A percentile compares a stretch with the other conserved stretches of the same genome.
Conservation (phyloP, 2,329 filamentous ascomycete species). For the Aspergillus persii region DNA sequence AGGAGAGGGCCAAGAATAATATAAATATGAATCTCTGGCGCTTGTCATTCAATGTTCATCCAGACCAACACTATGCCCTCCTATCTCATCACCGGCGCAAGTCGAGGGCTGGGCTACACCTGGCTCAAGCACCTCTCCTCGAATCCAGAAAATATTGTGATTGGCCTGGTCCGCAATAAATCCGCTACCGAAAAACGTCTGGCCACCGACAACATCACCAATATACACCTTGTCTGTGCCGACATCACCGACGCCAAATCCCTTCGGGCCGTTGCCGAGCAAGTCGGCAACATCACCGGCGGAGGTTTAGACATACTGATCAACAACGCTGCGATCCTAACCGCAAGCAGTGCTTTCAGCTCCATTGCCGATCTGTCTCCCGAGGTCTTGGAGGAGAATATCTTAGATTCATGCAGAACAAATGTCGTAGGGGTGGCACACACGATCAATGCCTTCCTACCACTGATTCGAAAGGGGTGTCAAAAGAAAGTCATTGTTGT, state of each 20-base stretch:
- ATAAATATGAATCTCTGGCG: neutral
- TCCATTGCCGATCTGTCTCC: neutral
- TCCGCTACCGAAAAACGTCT: neutral
- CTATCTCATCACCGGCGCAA: conserved; percentile 1
- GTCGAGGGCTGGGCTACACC: neutral
- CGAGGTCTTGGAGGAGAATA: neutral
- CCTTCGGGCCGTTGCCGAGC: neutral
- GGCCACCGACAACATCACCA: neutral
- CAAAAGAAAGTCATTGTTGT: neutral
- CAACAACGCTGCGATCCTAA: neutral
- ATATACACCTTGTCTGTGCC: neutral
- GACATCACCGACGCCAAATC: neutral
- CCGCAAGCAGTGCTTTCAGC: neutral
- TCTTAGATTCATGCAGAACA: neutral
- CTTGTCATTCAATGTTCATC: neutral
- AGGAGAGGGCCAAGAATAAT: neutral
- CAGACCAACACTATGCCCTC: neutral
- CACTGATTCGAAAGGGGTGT: neutral
- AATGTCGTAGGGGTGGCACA: neutral
- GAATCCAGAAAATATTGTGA: neutral
- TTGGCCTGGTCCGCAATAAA: neutral
- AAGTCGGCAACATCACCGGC: neutral
- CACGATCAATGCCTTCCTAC: neutral
- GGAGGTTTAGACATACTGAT: neutral
- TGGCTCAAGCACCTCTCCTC: conserved; percentile 1